Percentiles rank a stretch among this genome's conserved stretches.
phyloP scores from a whole-genome alignment of 2,329 filamentous ascomycete genomes.

The Talaromyces funiculosus region DNA sequence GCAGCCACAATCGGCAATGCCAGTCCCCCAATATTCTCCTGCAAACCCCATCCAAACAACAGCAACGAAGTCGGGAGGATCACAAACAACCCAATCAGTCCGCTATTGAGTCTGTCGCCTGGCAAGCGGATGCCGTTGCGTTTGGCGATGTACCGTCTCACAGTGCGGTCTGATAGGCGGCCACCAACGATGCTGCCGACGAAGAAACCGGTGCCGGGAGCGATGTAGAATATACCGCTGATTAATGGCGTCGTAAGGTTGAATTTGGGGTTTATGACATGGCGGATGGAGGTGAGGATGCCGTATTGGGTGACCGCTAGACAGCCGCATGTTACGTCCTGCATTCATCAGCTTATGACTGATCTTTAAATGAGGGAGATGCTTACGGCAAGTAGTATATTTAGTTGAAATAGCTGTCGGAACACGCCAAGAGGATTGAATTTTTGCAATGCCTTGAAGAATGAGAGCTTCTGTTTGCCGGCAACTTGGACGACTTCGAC shows the following conservation, averaged over 20 bases:
- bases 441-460: conserved; percentile 41
- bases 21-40: conserved; percentile 50
- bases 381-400: conserved; percentile 55
- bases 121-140: conserved; percentile 56
- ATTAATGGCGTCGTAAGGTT: conserved; percentile 60
- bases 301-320: conserved; percentile 70
- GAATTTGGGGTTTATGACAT: conserved; percentile 69
- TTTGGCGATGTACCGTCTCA: conserved; percentile 58
- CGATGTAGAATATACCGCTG: conserved; percentile 67
- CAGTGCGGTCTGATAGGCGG: conserved; percentile 60
- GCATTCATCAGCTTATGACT: not conserved
- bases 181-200: conserved; percentile 65
- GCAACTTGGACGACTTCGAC: not conserved
- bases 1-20: conserved; percentile 61
- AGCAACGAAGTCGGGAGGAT: conserved; percentile 59
- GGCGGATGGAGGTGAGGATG: conserved; percentile 62
- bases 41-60: conserved; percentile 62
- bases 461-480: not conserved
- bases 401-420: conserved; percentile 60
- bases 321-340: conserved; percentile 33
- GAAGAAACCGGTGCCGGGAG: conserved; percentile 65
- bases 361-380: conserved; percentile 44
- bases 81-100: conserved; percentile 51
- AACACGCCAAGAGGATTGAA: conserved; percentile 61
- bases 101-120: conserved; percentile 61